Evolutionary conservation across 345 rosid species (phyloP).

Genomic region (Acer campestre): DNA sequence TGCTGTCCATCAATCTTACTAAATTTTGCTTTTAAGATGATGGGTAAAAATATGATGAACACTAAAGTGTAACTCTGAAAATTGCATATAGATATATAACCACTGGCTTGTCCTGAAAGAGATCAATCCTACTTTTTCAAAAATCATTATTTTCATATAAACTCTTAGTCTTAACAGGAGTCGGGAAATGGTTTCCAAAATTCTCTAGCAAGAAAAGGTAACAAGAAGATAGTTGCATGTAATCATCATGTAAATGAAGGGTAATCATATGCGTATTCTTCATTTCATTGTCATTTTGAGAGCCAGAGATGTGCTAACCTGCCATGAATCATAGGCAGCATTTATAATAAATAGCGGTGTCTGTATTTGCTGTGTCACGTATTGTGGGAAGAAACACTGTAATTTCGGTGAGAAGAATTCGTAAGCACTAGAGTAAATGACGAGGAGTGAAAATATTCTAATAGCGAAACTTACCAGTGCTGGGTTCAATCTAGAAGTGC

Average conservation of each 20-base stretch:
- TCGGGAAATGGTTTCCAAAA: conserved; percentile 11
- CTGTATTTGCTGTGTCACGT: conserved; percentile 52
- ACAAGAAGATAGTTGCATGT: not conserved
- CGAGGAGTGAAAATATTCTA: not conserved
- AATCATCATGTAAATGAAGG: not conserved
- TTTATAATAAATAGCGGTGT: conserved; percentile 87
- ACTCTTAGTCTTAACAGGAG: not conserved
- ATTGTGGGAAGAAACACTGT: conserved; percentile 98
- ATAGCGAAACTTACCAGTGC: conserved; percentile 43
- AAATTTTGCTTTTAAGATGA: not conserved
- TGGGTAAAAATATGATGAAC: not conserved
- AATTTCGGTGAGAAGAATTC: conserved; percentile 9
- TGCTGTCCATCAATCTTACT: not conserved
- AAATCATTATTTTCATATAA: not conserved
- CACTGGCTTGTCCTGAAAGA: not conserved
- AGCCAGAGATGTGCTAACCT: conserved; percentile 51
- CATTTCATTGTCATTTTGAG: not conserved
- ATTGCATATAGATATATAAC: not conserved
- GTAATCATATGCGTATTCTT: not conserved
- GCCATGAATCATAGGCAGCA: conserved; percentile 98
- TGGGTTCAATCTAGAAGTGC: conserved; percentile 68
- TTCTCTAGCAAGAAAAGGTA: not conserved
- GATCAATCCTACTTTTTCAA: not conserved
- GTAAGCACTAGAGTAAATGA: conserved; percentile 16
- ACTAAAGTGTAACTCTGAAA: not conserved